These are phyloP conservation scores for Carnegiea gigantea DNA, from an alignment of 179 eudicot species.

Conservation along the genomic window DNA sequence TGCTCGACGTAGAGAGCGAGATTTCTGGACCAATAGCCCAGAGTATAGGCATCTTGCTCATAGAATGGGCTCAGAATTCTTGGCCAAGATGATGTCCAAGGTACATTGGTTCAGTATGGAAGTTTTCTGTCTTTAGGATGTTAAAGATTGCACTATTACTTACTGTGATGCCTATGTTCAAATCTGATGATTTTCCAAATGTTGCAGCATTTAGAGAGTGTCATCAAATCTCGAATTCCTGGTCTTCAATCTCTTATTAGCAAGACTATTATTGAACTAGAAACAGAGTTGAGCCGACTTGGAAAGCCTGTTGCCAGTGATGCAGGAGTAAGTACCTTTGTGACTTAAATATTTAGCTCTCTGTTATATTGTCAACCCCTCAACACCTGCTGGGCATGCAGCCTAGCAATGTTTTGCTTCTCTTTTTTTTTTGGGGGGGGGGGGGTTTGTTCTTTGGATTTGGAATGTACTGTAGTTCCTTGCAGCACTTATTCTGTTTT, in stretches of 20 bases:
- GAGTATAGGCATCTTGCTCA: constrained; percentile 83
- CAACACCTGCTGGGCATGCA: not conserved
- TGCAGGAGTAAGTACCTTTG: constrained; percentile 74
- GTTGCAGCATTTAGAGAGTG: constrained; percentile 81
- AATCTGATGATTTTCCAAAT: constrained; percentile 15
- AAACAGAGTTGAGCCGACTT: constrained; percentile 88
- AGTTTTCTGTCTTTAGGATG: not conserved
- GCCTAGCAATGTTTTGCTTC: too few species aligned
- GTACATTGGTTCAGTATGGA: constrained; percentile 29
- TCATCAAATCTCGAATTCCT: constrained; percentile 96
- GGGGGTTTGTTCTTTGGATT: too few species aligned
- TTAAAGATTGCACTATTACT: not conserved
- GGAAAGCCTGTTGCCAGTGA: constrained; percentile 94
- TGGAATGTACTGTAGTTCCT: too few species aligned
- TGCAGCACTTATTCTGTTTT: too few species aligned
- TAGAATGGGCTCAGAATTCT: constrained; percentile 94
- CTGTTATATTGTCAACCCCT: not conserved
- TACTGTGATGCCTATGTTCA: not conserved
- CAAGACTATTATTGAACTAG: constrained; percentile 88
- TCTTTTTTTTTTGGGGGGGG: too few species aligned
- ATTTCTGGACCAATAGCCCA: constrained; percentile 69
- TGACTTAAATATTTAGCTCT: not conserved
- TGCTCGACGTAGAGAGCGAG: constrained; percentile 84
- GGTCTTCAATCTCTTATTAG: constrained; percentile 94
- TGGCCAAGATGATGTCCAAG: constrained; percentile 86